phyloP scores from a whole-genome alignment of 306 rosid species.

The Acacia crassicarpa region DNA sequence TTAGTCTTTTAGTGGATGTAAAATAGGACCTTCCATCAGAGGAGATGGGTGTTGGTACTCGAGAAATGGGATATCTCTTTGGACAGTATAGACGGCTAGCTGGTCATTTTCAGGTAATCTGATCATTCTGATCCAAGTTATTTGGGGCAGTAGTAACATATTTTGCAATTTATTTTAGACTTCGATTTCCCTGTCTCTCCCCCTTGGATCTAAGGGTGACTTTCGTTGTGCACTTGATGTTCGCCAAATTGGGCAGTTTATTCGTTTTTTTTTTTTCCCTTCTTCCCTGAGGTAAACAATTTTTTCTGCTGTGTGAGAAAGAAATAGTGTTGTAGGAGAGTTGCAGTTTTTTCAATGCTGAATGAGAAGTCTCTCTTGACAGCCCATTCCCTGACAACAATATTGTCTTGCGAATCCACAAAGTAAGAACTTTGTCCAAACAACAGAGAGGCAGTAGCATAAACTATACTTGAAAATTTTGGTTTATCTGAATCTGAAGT shows the following conservation, averaged over 20 bases:
- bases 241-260: neutral
- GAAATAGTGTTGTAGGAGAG: neutral
- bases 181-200: neutral
- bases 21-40: constrained; percentile 94
- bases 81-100: constrained; percentile 97
- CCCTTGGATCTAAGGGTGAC: neutral
- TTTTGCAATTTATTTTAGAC: neutral
- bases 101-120: constrained; percentile 88
- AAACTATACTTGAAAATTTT: neutral
- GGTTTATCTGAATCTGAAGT: neutral
- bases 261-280: neutral
- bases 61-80: constrained; percentile 98
- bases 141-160: neutral
- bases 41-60: constrained; percentile 99
- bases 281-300: neutral
- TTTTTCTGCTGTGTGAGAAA: neutral
- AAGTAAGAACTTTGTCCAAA: neutral
- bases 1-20: constrained; percentile 38
- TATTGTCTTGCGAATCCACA: neutral
- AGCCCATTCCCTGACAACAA: neutral
- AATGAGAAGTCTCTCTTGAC: neutral
- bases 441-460: neutral
- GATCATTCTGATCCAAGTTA: constrained; percentile 8
- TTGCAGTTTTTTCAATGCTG: neutral
- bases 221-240: neutral